Conservation (phyloP, 2,329 filamentous ascomycete genomes). For the Hymenoscyphus fraxineus region DNA sequence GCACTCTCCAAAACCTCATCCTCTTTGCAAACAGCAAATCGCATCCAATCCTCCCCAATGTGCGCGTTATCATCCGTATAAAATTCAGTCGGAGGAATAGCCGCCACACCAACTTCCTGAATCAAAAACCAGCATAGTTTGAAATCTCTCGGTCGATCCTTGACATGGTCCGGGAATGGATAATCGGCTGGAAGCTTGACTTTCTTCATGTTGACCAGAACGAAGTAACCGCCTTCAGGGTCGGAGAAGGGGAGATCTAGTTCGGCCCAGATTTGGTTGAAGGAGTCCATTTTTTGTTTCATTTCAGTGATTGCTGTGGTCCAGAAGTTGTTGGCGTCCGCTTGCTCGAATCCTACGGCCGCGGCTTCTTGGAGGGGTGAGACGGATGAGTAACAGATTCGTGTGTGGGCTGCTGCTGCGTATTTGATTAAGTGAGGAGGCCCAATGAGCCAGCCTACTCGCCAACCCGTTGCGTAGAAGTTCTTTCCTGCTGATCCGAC, state of each 20-base stretch:
- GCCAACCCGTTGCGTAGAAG: constrained; percentile 97
- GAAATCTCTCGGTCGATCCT: constrained; percentile 83
- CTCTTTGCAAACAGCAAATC: constrained; percentile 95
- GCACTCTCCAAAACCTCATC: constrained; percentile 78
- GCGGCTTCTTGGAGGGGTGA: constrained; percentile 92
- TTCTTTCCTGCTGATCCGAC: constrained; percentile 97
- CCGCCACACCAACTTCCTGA: constrained; percentile 90
- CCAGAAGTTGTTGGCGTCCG: constrained; percentile 84
- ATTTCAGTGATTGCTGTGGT: constrained; percentile 77
- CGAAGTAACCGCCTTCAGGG: constrained; percentile 95
- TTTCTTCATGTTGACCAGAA: constrained; percentile 88
- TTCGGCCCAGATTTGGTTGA: constrained; percentile 78
- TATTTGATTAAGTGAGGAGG: constrained; percentile 85
- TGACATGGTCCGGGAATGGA: constrained; percentile 85
- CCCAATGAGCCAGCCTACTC: constrained; percentile 90
- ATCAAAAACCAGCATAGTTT: constrained; percentile 96
- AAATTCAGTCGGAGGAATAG: constrained; percentile 95
- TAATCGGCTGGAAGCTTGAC: constrained; percentile 82
- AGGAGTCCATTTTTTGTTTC: constrained; percentile 81
- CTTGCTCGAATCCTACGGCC: constrained; percentile 90
- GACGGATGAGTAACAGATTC: constrained; percentile 93
- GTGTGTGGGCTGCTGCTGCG: constrained; percentile 86
- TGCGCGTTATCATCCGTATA: constrained; percentile 82
- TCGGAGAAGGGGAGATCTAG: constrained; percentile 62
- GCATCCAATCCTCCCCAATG: constrained; percentile 86